Conservation (phyloP, 177 flowering plant species). For the Tripterygium wilfordii region DNA sequence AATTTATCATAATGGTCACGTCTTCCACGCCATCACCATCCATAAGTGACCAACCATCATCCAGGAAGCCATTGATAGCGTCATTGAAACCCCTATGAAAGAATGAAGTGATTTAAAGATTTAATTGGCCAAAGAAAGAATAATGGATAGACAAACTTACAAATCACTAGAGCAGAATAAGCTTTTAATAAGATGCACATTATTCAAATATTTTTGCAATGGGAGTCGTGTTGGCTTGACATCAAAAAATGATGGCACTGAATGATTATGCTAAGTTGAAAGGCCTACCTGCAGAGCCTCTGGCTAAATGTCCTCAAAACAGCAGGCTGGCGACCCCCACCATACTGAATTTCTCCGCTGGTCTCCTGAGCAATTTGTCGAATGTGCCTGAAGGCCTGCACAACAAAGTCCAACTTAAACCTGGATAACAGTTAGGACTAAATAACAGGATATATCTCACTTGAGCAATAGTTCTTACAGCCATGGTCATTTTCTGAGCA, state of each 20-base stretch:
- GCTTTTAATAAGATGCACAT: too few species aligned
- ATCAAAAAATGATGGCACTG: neutral
- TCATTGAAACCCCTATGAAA: constrained; percentile 78
- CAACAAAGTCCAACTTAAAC: neutral
- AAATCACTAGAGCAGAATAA: too few species aligned
- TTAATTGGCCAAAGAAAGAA: constrained; percentile 7
- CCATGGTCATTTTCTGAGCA: constrained; percentile 76
- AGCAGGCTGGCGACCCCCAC: constrained; percentile 83
- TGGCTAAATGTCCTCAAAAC: constrained; percentile 77
- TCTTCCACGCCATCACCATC: constrained; percentile 76
- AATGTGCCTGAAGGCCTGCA: constrained; percentile 71
- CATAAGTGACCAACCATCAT: constrained; percentile 85
- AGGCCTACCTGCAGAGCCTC: constrained; percentile 62
- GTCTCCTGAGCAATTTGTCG: constrained; percentile 84
- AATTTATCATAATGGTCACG: constrained; percentile 62
- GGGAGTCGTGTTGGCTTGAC: too few species aligned
- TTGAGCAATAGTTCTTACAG: constrained; percentile 34
- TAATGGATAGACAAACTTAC: neutral
- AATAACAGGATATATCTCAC: neutral
- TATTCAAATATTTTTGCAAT: too few species aligned
- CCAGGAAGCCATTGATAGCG: constrained; percentile 81
- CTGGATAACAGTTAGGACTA: too few species aligned
- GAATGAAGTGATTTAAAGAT: too few species aligned
- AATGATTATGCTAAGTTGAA: neutral
- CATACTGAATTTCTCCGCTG: constrained; percentile 60